Evolutionary conservation across 2,329 filamentous ascomycete genomes (phyloP), one percentile per base, ranked within the genome.

Genomic region (Cladosporium sp.): DNA sequence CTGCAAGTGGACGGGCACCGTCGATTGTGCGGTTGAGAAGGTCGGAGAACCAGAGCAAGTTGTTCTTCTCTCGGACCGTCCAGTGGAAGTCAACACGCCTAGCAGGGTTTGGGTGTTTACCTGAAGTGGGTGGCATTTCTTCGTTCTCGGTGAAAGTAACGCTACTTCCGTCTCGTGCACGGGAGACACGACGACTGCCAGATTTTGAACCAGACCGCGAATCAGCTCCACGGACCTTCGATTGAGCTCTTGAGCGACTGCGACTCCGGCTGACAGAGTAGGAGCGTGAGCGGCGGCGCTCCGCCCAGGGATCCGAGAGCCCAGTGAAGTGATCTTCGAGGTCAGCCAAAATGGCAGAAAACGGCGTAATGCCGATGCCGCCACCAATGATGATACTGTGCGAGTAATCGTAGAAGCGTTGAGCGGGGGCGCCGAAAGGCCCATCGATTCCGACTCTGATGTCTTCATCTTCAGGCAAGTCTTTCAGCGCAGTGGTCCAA

Each of bases 81-180:
- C 82, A 84, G 68, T 84, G 81, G 58, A 84, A 83, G 63, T 84
- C 82, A 1, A 83, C 77, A 3, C 80, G 75, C 34, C 81, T 20
- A 1, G 32, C 20, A 1, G 52, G 52, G 15, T 47, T 55, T 8
- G 35, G 56, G 35, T 39, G 61, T 53, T 34, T 58, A 53, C 42
- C 50, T 17, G 48, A 49, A 17, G 13, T 45, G 12, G 35, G 13
- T n/a, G 44, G n/a, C 4, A 32, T 49, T 8, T 57, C 45, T 4
- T 57, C 54, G 32, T 36, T 32, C 19, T 42, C 28, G 10, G 37
- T 44, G 12, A 57, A 34, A 10, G 55, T 57, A 12, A 35, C 34
- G 25, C 55, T 57, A 34, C 36, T 57, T n/a, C 34, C 34, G 1
- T 50, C 47, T 15, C 47, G 34, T 6, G 48, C 35, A 17, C 34